A percentile compares a stretch with the other conserved stretches of the same genome.
phyloP scores from a whole-genome alignment of 2,329 filamentous ascomycete species.

The Aspergillus unguis region DNA sequence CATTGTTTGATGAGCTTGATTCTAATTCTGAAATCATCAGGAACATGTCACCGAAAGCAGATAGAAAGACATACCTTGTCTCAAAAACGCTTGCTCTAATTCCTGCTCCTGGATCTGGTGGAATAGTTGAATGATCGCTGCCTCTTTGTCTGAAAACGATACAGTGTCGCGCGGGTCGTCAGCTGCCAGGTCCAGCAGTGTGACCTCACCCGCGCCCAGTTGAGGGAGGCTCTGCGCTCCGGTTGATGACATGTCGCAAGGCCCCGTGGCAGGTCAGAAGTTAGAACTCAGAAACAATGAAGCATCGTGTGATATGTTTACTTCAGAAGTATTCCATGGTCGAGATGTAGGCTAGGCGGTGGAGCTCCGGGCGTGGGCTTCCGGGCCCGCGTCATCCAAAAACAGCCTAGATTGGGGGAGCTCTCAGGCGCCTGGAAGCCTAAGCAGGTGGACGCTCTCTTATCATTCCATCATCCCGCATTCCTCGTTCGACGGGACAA shows the following conservation, averaged over 20 bases:
- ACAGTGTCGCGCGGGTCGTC: conserved; percentile 48
- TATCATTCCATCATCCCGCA: conserved; percentile 22
- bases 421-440: conserved; percentile 16
- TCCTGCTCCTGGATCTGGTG: conserved; percentile 68
- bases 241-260: conserved; percentile 35
- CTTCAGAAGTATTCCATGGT: neutral
- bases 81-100: conserved; percentile 67
- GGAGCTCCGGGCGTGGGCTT: conserved; percentile 15
- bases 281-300: neutral
- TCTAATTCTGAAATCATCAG: conserved; percentile 30
- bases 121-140: conserved; percentile 65
- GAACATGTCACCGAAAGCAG: neutral
- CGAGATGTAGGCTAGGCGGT: conserved; percentile 11
- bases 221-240: conserved; percentile 29
- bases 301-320: conserved; percentile 29
- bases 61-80: conserved; percentile 36
- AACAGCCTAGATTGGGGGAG: conserved; percentile 21
- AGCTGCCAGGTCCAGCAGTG: conserved; percentile 41
- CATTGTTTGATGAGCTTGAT: conserved; percentile 46
- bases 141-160: conserved; percentile 64
- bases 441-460: conserved; percentile 9
- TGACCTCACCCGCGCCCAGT: conserved; percentile 33
- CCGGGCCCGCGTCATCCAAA: conserved; percentile 20
- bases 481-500: conserved; percentile 11
- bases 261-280: conserved; percentile 24